Evolutionary conservation across 2,329 filamentous ascomycete genomes (phyloP).

Genomic region (Fusarium penzigii): DNA sequence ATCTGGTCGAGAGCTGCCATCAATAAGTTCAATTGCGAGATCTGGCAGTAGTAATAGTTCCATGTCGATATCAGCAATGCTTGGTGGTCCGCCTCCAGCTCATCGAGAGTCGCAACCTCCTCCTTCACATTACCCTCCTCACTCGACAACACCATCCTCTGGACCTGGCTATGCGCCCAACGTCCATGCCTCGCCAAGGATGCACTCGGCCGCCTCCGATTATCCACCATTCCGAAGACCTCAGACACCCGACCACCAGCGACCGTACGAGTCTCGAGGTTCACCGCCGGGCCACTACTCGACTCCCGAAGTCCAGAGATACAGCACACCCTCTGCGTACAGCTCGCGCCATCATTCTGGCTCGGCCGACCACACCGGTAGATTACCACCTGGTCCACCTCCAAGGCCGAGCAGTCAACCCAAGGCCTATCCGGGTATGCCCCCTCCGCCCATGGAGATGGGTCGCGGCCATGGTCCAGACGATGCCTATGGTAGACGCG

Average conservation of each 20-base stretch:
- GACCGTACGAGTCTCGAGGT: conserved; percentile 52
- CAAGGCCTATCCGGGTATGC: conserved; percentile 47
- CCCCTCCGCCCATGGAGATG: conserved; percentile 49
- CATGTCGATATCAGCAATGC: conserved; percentile 64
- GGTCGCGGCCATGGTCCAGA: conserved; percentile 41
- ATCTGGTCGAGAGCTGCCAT: conserved; percentile 53
- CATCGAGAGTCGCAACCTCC: conserved; percentile 45
- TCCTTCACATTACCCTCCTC: conserved; percentile 44
- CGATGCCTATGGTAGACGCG: conserved; percentile 51
- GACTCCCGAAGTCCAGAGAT: conserved; percentile 60
- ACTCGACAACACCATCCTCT: conserved; percentile 41
- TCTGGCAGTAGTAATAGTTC: conserved; percentile 50
- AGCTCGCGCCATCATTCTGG: conserved; percentile 51
- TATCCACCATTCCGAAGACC: conserved; percentile 66
- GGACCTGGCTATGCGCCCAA: conserved; percentile 49
- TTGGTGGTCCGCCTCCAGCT: conserved; percentile 51
- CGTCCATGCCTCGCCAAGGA: conserved; percentile 57
- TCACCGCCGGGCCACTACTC: conserved; percentile 55
- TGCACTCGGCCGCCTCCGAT: conserved; percentile 57
- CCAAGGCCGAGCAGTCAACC: conserved; percentile 54
- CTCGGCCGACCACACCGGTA: conserved; percentile 44
- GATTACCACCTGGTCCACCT: conserved; percentile 43
- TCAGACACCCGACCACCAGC: conserved; percentile 70
- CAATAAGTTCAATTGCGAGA: conserved; percentile 51
- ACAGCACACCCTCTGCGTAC: conserved; percentile 60